Percentiles rank a stretch among this genome's conserved stretches.
Conservation (phyloP, 805 yeast genomes). For the Candida palmyrensis region DNA sequence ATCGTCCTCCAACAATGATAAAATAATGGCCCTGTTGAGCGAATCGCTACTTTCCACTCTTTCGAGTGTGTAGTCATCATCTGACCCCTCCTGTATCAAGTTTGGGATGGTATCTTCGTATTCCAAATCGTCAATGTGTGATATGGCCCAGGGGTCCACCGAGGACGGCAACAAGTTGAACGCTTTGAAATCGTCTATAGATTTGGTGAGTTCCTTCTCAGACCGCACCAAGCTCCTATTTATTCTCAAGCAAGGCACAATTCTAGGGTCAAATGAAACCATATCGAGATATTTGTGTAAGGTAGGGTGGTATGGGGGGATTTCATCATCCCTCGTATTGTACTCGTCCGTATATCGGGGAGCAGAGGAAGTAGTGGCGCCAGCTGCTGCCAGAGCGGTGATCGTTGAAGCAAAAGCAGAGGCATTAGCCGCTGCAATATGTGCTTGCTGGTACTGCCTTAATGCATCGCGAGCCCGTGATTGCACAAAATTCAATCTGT, state of each 20-base stretch:
- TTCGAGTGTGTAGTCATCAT: not conserved
- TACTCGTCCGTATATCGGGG: slow-evolving; percentile 9
- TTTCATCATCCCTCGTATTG: slow-evolving; percentile 9
- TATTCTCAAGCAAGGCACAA: slow-evolving; percentile 19
- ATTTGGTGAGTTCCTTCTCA: slow-evolving; percentile 3
- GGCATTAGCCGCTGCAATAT: no score
- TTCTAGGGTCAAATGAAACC: slow-evolving; percentile 23
- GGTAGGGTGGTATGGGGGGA: slow-evolving; percentile 21
- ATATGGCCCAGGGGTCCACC: slow-evolving; percentile 17
- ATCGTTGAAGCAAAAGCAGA: no score
- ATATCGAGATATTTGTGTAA: slow-evolving; percentile 20
- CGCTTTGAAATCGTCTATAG: slow-evolving; percentile 13
- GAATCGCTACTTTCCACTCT: not conserved
- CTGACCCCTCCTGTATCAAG: slow-evolving; percentile 6
- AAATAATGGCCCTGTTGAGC: slow-evolving; percentile 1
- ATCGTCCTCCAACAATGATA: slow-evolving; percentile 2
- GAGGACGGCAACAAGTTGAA: slow-evolving; percentile 17
- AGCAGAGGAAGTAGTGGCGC: no score
- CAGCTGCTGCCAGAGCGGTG: no score
- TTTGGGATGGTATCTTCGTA: slow-evolving; percentile 20
- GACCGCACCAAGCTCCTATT: slow-evolving; percentile 8
- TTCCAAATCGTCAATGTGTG: slow-evolving; percentile 19
- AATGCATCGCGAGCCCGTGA: no score
- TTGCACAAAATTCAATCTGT: no score
- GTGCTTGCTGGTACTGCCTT: no score